Conservation (phyloP, 768 basidiomycete genomes). For the Naematelia encephala region DNA sequence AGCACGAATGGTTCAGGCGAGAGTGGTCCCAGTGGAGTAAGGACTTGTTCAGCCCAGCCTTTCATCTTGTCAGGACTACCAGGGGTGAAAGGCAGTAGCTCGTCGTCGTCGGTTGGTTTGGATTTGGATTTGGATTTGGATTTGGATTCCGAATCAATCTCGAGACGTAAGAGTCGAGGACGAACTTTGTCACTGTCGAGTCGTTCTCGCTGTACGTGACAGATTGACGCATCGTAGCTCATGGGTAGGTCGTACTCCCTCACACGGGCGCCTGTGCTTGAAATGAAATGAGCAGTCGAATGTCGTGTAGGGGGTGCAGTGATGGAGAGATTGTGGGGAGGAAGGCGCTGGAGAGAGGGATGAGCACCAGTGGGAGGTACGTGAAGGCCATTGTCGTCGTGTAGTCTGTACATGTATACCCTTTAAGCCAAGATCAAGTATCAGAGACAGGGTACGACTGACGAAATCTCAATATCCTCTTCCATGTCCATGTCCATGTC, state of each 20-base stretch:
- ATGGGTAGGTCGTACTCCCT: no score
- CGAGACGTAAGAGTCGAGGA: not conserved
- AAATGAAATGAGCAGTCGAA: no score
- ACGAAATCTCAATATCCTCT: not conserved
- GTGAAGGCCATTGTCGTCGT: not conserved
- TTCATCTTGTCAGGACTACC: constrained; percentile 5
- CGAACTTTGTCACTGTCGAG: not conserved
- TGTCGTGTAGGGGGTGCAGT: no score
- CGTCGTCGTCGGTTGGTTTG: not conserved
- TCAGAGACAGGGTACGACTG: not conserved
- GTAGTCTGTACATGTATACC: no score
- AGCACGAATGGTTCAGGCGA: not conserved
- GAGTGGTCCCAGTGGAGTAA: not conserved
- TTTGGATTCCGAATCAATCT: not conserved
- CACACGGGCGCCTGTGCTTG: no score
- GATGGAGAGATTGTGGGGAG: no score
- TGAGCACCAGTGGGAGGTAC: not conserved
- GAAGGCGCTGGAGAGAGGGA: no score
- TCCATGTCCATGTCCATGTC: not conserved
- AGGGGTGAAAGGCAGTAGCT: constrained; percentile 7
- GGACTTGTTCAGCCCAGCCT: not conserved
- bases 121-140: no score
- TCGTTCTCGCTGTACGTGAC: not conserved
- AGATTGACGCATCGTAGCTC: not conserved
- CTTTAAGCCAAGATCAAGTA: not conserved